Evolutionary conservation across 805 yeast genomes (phyloP).

Genomic region (Schwanniomyces polymorphus): DNA sequence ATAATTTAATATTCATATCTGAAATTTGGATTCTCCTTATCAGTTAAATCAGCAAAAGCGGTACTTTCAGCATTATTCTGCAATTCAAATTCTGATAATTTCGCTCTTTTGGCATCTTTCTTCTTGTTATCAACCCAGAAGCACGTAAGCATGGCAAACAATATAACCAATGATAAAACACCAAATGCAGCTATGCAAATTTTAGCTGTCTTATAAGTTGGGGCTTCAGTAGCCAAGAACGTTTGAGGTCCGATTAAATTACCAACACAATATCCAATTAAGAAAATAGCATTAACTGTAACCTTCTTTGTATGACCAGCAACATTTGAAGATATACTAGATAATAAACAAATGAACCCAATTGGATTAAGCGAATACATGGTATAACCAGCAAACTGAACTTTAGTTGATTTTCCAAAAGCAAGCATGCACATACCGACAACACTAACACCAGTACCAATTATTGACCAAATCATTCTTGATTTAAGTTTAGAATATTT

Average conservation of each 20-base stretch:
- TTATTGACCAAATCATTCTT: slow-evolving; percentile 24
- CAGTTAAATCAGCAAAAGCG: slow-evolving; percentile 55
- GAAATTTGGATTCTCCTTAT: slow-evolving; percentile 52
- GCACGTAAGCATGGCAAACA: slow-evolving; percentile 17
- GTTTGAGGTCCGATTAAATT: slow-evolving; percentile 58
- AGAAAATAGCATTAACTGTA: slow-evolving; percentile 43
- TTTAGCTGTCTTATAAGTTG: slow-evolving; percentile 42
- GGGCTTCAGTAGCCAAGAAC: slow-evolving; percentile 44
- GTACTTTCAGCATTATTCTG: slow-evolving; percentile 44
- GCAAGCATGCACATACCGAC: slow-evolving; percentile 31
- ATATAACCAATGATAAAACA: slow-evolving; percentile 5
- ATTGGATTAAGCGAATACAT: slow-evolving; percentile 27
- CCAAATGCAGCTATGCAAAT: slow-evolving; percentile 35
- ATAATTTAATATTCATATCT: slow-evolving; percentile 18
- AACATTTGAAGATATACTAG: slow-evolving; percentile 45
- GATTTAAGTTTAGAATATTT: neutral
- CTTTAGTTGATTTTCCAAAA: slow-evolving; percentile 22
- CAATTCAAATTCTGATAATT: slow-evolving; percentile 12
- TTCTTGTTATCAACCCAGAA: slow-evolving; percentile 36
- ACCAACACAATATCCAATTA: slow-evolving; percentile 54
- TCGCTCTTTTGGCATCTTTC: slow-evolving; percentile 20
- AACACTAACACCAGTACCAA: slow-evolving; percentile 16
- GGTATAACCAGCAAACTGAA: slow-evolving; percentile 29
- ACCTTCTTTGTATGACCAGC: slow-evolving; percentile 61
- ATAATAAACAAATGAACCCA: slow-evolving; percentile 27